Base-by-base conservation (phyloP, 495 filamentous ascomycete genomes). In the Bacidia gigantensis region DNA sequence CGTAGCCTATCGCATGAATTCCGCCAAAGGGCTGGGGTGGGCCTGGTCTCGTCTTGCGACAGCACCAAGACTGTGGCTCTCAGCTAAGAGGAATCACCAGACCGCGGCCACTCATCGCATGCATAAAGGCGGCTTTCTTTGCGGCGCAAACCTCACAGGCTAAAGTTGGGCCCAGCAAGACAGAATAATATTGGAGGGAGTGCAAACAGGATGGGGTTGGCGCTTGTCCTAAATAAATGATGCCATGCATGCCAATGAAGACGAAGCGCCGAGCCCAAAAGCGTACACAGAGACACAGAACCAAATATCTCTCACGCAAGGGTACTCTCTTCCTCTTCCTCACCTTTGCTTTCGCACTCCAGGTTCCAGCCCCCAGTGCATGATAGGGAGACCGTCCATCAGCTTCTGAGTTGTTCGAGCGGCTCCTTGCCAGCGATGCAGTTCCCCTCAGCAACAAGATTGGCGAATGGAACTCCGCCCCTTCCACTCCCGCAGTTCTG, bases 391-490 rank as follows among this genome's bases (percentile, higher is more conserved):
- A n/a, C n/a, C n/a, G n/a, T n/a, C 5, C 5, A 45, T 45, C 42
- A 45, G 12, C 21, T 48, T 43, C 35, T 41, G 39, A 17, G 23
- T 46, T 54, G 43, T 38, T 53, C 51, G 45, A 52, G 57, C 57
- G 54, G 56, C 56, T 59, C 51, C 24, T 46, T 52, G 35, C 35
- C 58, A 60, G 58, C 52, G 43, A 56, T 58, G 58, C 56, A 60
- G 48, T 20, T 51, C 41, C 58, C 43, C 52, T 53, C 40, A 41
- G 24, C 26, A 46, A 22, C 46, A 51, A 52, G 54, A 56, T 60
- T 57, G 58, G 47, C 57, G 52, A 52, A 59, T 58, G 55, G 51
- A 47, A 49, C 48, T 49, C 52, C 53, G 41, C 54, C 51, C 54
- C 59, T 52, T 60, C 45, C 50, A 51, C 46, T 57, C 53, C 61